phyloP scores from a whole-genome alignment of 495 filamentous ascomycete species.

The Gamarada debralockiae region DNA sequence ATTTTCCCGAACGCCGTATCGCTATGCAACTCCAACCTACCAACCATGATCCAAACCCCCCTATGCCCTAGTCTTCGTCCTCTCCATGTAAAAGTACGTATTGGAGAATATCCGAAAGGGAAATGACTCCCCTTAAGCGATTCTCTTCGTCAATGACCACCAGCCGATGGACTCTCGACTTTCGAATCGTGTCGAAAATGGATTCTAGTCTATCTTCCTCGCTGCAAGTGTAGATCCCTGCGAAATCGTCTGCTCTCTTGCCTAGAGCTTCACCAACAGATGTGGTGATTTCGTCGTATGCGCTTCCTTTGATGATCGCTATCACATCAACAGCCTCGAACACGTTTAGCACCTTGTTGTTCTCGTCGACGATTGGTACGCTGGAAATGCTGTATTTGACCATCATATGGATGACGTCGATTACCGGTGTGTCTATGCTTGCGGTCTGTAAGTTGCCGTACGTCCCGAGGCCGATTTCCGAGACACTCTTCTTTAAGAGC shows the following conservation, averaged over 20 bases:
- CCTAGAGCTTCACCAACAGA: constrained; percentile 87
- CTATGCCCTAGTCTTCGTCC: constrained; percentile 44
- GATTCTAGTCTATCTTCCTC: constrained; percentile 88
- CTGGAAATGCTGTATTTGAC: constrained; percentile 92
- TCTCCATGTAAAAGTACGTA: constrained; percentile 90
- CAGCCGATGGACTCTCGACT: constrained; percentile 87
- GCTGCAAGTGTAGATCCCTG: constrained; percentile 94
- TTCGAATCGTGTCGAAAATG: constrained; percentile 95
- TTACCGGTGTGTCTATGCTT: constrained; percentile 87
- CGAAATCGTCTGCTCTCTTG: constrained; percentile 85
- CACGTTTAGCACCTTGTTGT: constrained; percentile 84
- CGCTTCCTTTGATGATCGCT: constrained; percentile 87
- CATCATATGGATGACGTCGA: constrained; percentile 92
- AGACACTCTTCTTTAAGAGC: constrained; percentile 80
- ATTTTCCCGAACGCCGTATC: constrained; percentile 21
- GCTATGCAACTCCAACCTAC: constrained; percentile 26
- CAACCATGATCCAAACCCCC: constrained; percentile 13
- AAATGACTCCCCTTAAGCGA: constrained; percentile 83
- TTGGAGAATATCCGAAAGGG: constrained; percentile 92
- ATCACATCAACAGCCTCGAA: constrained; percentile 99
- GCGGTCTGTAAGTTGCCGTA: constrained; percentile 79
- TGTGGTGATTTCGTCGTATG: constrained; percentile 84
- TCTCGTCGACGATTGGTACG: constrained; percentile 85
- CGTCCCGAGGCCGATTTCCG: constrained; percentile 81
- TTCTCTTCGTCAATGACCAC: constrained; percentile 88